Evolutionary conservation across 1,139 yeast genomes (phyloP).

Genomic region (Saccharomyces hybrid): DNA sequence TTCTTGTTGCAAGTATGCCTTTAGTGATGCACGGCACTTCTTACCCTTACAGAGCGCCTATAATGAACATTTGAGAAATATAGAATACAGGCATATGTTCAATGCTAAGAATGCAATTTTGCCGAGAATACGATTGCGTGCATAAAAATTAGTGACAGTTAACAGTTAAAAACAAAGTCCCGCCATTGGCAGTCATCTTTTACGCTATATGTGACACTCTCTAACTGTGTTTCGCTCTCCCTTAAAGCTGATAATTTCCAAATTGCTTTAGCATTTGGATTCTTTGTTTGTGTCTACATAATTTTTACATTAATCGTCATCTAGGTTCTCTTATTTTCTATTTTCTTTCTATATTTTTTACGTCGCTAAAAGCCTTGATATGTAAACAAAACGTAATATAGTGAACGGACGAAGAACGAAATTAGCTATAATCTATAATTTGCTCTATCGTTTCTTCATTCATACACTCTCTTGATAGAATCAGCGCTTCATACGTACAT

Average conservation of each 20-base stretch:
- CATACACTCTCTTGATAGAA: too few species aligned
- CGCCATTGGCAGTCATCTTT: not conserved
- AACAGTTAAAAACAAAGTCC: not conserved
- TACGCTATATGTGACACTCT: not conserved
- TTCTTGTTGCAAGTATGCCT: too few species aligned
- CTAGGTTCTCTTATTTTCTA: not conserved
- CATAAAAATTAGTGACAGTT: too few species aligned
- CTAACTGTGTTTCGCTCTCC: not conserved
- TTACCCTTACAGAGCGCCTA: too few species aligned
- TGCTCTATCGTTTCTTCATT: too few species aligned
- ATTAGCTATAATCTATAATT: not conserved
- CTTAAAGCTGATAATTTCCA: not conserved
- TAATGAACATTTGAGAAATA: not conserved
- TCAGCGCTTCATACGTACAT: too few species aligned
- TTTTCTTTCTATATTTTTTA: not conserved
- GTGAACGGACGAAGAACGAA: too few species aligned
- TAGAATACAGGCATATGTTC: not conserved
- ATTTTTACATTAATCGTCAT: not conserved
- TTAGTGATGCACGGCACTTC: too few species aligned
- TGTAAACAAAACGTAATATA: not conserved
- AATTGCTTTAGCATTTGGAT: not conserved
- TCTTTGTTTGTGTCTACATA: not conserved
- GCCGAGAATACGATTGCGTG: too few species aligned
- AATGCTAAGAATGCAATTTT: too few species aligned
- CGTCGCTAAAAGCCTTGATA: not conserved